Evolutionary conservation across 2,329 filamentous ascomycete genomes (phyloP), one percentile per base, ranked within the genome.

Genomic region (Hortaea werneckii): DNA sequence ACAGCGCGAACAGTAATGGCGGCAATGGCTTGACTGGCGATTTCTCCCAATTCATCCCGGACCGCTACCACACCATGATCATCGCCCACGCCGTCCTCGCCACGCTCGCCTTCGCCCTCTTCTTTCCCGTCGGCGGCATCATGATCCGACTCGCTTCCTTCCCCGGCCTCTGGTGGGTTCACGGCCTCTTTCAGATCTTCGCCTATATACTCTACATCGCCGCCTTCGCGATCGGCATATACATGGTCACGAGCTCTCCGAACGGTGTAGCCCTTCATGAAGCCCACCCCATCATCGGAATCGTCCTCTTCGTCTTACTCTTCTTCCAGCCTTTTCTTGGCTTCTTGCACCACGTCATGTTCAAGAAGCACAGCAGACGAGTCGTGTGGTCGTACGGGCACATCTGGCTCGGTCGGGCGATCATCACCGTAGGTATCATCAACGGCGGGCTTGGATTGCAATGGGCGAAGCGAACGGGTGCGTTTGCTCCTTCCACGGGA

Each of bases 291-390:
- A 69, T 77, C 51, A 75, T 79, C 46, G 76, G 76, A 7, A 69
- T 75, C 7, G 58, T 77, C 6, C 64, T 77, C 3, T 63, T 79
- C 29, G 62, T 62, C 0, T 53, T 66, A 9, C 58, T 85, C 3
- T 65, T 80, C 6, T 74, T 83, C 54, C 75, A 78, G 52, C 76
- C 76, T 0, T 57, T 71, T 1, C 65, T 77, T 37, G 76, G 76
- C 2, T 57, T 72, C 12, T 42, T 76, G 8, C 76, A 79, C 51
- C 76, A 80, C 52, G 47, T 64, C 5, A 55, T 72, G 45, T 79
- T 73, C 64, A 71, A 71, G 46, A 72, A 69, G 52, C 66, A 69
- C 12, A 65, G 66, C 7, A 58, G 59, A 8, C 70, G 72, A 29
- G 70, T 69, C 3, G 50, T 68, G 6, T 74, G 70, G 63, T 72